phyloP scores from a whole-genome alignment of 768 basidiomycete species.

The Auriscalpium orientale region DNA sequence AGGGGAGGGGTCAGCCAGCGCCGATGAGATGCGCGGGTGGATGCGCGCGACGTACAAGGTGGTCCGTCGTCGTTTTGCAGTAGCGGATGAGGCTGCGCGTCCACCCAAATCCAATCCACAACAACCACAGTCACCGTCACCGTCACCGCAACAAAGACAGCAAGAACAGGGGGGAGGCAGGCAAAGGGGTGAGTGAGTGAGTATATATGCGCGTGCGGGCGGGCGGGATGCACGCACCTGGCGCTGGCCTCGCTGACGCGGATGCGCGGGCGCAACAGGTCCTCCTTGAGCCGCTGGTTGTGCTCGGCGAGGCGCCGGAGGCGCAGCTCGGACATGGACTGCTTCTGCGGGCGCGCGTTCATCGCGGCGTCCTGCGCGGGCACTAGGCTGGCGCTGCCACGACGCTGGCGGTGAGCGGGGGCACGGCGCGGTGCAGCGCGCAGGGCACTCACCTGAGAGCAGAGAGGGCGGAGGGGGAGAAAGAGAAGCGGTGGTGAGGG shows the following conservation, averaged over 20 bases:
- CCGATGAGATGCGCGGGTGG: neutral
- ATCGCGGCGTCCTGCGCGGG: slow-evolving; percentile 26
- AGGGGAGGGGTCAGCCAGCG: neutral
- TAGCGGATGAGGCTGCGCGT: slow-evolving; percentile 56
- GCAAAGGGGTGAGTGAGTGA: too few species aligned
- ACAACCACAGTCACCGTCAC: too few species aligned
- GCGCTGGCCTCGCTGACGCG: slow-evolving; percentile 67
- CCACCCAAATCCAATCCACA: too few species aligned
- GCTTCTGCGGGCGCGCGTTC: slow-evolving; percentile 77
- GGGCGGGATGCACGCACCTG: slow-evolving; percentile 34
- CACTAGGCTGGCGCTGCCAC: neutral
- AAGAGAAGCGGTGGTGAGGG: neutral
- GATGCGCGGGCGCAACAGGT: slow-evolving; percentile 62
- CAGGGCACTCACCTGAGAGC: neutral
- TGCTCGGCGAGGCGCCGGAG: slow-evolving; percentile 72
- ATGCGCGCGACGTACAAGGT: slow-evolving; percentile 38
- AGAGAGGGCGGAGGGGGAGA: neutral
- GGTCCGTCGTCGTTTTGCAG: slow-evolving; percentile 68
- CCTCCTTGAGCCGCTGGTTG: slow-evolving; percentile 64
- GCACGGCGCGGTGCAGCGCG: neutral
- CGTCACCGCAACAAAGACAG: too few species aligned
- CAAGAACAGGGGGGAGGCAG: too few species aligned
- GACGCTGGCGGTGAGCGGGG: neutral
- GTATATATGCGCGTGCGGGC: neutral
- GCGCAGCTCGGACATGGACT: slow-evolving; percentile 88